phyloP scores from a whole-genome alignment of 2,329 filamentous ascomycete genomes.

The Stemphylium beticola region DNA sequence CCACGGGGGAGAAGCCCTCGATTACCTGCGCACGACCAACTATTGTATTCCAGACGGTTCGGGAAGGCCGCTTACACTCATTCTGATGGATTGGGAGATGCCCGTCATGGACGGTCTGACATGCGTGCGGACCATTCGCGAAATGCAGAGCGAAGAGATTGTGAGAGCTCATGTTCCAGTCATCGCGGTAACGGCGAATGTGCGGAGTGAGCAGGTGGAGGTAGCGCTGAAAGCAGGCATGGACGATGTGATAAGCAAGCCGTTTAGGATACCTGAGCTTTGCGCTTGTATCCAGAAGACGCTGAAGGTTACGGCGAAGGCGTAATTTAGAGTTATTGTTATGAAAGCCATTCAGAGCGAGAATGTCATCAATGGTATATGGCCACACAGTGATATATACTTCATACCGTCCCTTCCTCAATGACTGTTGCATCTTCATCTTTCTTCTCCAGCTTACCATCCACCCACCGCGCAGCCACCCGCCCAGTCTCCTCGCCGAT shows the following conservation, averaged over 20 bases:
- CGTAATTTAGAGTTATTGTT: not conserved
- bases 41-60: conserved; percentile 21
- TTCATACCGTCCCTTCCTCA: no score
- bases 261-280: conserved; percentile 59
- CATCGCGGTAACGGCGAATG: conserved; percentile 47
- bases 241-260: conserved; percentile 72
- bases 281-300: conserved; percentile 28
- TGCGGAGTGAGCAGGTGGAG: conserved; percentile 39
- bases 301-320: conserved; percentile 5
- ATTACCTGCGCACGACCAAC: conserved; percentile 39
- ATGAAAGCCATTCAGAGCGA: no score
- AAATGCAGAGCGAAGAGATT: conserved; percentile 27
- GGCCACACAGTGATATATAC: no score
- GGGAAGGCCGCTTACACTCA: conserved; percentile 25
- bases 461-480: no score
- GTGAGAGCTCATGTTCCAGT: conserved; percentile 36
- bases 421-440: no score
- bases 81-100: conserved; percentile 46
- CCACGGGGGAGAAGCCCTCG: conserved; percentile 48
- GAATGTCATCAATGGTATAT: no score
- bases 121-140: conserved; percentile 34
- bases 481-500: no score
- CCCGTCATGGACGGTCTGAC: conserved; percentile 42
- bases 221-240: conserved; percentile 40
- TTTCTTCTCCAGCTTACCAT: no score